Conservation (phyloP, 73 alveolate genomes). For the Diophrys appendiculata region DNA sequence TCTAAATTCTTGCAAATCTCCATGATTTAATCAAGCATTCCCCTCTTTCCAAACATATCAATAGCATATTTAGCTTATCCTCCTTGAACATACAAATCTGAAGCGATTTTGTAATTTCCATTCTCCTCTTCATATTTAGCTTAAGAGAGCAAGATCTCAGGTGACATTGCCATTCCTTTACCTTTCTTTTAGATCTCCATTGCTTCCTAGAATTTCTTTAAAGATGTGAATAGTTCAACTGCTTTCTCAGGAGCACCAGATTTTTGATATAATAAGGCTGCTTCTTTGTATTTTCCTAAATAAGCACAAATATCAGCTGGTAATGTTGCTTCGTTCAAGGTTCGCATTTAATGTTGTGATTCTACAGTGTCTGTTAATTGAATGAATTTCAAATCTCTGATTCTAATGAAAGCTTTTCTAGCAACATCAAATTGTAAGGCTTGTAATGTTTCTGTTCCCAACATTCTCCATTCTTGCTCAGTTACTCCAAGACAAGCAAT, state of each 20-base stretch:
- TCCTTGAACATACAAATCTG: constrained; percentile 74
- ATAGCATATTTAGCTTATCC: constrained; percentile 86
- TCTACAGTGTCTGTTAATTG: constrained; percentile 82
- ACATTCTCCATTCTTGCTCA: constrained; percentile 95
- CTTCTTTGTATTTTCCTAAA: constrained; percentile 92
- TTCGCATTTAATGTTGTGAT: constrained; percentile 72
- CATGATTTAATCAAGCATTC: constrained; percentile 83
- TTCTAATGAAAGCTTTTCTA: constrained; percentile 84
- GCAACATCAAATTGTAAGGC: constrained; percentile 87
- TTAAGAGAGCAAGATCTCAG: constrained; percentile 70
- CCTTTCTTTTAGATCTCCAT: constrained; percentile 59
- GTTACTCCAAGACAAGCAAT: constrained; percentile 98
- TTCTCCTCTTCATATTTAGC: constrained; percentile 85
- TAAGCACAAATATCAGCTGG: constrained; percentile 88
- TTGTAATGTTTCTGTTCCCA: constrained; percentile 93
- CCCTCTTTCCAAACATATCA: constrained; percentile 89
- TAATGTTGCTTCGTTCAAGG: constrained; percentile 75
- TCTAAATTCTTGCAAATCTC: constrained; percentile 86
- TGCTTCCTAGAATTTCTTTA: constrained; percentile 92
- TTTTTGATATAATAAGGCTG: constrained; percentile 77
- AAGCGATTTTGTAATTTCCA: constrained; percentile 90
- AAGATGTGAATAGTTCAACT: constrained; percentile 82
- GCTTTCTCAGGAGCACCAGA: constrained; percentile 84
- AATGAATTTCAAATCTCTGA: constrained; percentile 90
- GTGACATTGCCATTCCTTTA: constrained; percentile 50